These are phyloP conservation scores for Aspergillus sojae DNA, from an alignment of 2,329 filamentous ascomycete species.

Conservation along the genomic window DNA sequence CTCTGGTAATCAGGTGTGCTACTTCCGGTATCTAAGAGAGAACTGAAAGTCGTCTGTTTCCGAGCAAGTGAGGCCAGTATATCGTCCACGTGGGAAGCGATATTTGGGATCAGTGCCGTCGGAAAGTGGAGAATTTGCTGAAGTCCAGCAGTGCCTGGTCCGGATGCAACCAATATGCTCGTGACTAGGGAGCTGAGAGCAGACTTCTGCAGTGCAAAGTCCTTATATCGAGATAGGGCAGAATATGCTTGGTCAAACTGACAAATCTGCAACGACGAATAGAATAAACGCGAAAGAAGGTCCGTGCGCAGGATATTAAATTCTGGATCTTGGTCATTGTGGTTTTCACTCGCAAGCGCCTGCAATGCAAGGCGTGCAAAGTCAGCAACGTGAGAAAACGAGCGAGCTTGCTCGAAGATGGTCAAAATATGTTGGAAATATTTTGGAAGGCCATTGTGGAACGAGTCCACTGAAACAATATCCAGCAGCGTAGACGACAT, in stretches of 20 bases:
- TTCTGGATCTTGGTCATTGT: slow-evolving; percentile 38
- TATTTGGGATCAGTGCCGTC: slow-evolving; percentile 63
- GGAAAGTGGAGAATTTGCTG: slow-evolving; percentile 72
- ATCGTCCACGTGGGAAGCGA: slow-evolving; percentile 77
- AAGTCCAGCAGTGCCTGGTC: slow-evolving; percentile 46
- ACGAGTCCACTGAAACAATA: slow-evolving; percentile 68
- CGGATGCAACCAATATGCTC: slow-evolving; percentile 43
- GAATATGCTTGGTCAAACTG: slow-evolving; percentile 83
- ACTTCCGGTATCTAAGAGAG: slow-evolving; percentile 40
- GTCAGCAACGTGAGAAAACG: slow-evolving; percentile 79
- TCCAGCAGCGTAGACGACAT: slow-evolving; percentile 68
- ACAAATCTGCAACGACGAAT: slow-evolving; percentile 74
- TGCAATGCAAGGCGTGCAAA: slow-evolving; percentile 78
- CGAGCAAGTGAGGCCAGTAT: slow-evolving; percentile 73
- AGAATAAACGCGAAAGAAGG: slow-evolving; percentile 81
- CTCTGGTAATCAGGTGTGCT: slow-evolving; percentile 74
- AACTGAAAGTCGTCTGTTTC: slow-evolving; percentile 64
- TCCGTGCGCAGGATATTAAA: slow-evolving; percentile 60
- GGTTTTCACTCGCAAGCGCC: slow-evolving; percentile 49
- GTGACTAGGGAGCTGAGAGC: slow-evolving; percentile 69
- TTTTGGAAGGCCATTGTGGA: slow-evolving; percentile 73
- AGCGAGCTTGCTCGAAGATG: slow-evolving; percentile 76
- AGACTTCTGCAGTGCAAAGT: slow-evolving; percentile 70
- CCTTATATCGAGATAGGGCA: slow-evolving; percentile 72
- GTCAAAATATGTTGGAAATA: slow-evolving; percentile 87